Percentiles rank a stretch among this genome's conserved stretches.
phyloP scores from a whole-genome alignment of 2,329 filamentous ascomycete genomes.

The Ceratocystiopsis brevicomis region DNA sequence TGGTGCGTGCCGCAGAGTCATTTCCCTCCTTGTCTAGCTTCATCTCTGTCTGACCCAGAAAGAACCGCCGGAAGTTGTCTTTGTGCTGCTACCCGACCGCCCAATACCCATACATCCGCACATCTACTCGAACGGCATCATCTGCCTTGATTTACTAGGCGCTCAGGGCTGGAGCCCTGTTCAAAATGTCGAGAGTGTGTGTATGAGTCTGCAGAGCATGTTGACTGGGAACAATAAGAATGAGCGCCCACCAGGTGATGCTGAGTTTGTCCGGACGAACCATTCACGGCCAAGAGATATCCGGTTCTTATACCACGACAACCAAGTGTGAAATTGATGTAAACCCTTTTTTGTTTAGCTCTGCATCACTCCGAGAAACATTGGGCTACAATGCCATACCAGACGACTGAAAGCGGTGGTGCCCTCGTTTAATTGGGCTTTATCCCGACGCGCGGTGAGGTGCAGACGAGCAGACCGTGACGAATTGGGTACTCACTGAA shows the following conservation, averaged over 20 bases:
- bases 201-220: slow-evolving; percentile 97
- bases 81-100: slow-evolving; percentile 45
- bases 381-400: no score
- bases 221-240: slow-evolving; percentile 84
- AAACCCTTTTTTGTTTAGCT: no score
- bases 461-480: no score
- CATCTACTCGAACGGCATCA: slow-evolving; percentile 96
- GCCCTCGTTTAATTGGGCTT: no score
- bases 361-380: no score
- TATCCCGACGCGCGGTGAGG: no score
- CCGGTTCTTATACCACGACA: slow-evolving; percentile 85
- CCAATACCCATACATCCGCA: slow-evolving; percentile 88
- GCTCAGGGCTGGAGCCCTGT: slow-evolving; percentile 86
- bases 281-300: slow-evolving; percentile 69
- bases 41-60: background rate
- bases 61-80: slow-evolving; percentile 93
- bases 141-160: slow-evolving; percentile 85
- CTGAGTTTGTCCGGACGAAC: slow-evolving; percentile 71
- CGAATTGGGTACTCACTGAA: no score
- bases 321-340: slow-evolving; percentile 36
- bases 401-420: no score
- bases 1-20: slow-evolving; percentile 31
- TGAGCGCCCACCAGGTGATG: slow-evolving; percentile 77
- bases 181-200: slow-evolving; percentile 90
- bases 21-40: background rate